A percentile compares a stretch with the other conserved stretches of the same genome.
phyloP scores from a whole-genome alignment of 176 grass and related monocot species.

The Aegilops longissima region DNA sequence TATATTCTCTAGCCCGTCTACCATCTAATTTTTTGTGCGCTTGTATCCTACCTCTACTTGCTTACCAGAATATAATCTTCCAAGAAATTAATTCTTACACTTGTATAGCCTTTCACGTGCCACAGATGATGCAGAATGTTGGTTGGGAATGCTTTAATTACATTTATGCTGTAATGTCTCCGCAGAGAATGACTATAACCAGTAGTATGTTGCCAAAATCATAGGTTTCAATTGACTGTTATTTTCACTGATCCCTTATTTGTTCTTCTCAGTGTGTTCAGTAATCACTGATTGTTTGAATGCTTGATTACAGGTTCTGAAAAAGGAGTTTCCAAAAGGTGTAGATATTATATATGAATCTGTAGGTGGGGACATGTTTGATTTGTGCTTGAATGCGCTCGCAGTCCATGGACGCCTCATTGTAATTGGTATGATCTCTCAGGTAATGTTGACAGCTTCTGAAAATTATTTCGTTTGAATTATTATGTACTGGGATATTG shows the following conservation, averaged over 20 bases:
- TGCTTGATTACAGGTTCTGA: slow-evolving; percentile 65
- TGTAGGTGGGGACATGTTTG: slow-evolving; percentile 96
- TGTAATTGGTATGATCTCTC: slow-evolving; percentile 99
- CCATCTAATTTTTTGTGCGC: not conserved
- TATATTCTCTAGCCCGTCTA: slow-evolving; percentile 3
- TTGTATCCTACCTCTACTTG: not conserved
- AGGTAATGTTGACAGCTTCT: slow-evolving; percentile 45
- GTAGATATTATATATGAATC: slow-evolving; percentile 97
- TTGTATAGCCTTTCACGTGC: not conserved
- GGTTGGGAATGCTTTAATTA: slow-evolving; percentile 25
- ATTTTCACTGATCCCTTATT: not conserved
- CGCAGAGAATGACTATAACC: not conserved
- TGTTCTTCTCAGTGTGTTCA: slow-evolving; percentile 22
- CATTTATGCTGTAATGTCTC: not conserved
- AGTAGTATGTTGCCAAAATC: not conserved
- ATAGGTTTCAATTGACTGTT: not conserved
- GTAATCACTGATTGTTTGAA: slow-evolving; percentile 9
- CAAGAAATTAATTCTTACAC: not conserved
- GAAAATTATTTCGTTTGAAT: not conserved
- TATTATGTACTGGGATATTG: not conserved
- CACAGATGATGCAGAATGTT: slow-evolving; percentile 15
- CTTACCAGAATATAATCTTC: not conserved
- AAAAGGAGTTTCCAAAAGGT: slow-evolving; percentile 81
- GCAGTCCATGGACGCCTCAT: slow-evolving; percentile 78
- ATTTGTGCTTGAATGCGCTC: slow-evolving; percentile 86